Evolutionary conservation across 129 eudicot species (phyloP).

Genomic region (Flaveria sonorensis): DNA sequence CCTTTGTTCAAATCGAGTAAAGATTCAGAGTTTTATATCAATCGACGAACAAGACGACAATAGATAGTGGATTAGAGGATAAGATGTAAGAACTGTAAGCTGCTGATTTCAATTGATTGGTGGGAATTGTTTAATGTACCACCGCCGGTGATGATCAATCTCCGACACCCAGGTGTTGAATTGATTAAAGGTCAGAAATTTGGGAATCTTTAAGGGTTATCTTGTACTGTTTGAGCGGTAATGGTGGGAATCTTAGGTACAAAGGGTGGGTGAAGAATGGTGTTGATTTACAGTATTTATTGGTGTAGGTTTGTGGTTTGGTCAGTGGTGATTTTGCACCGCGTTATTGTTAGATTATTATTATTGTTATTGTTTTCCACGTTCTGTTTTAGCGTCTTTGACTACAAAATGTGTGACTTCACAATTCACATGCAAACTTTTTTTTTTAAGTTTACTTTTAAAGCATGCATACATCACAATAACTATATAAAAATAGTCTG

Average conservation of each 20-base stretch:
- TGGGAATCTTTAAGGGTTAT: background rate
- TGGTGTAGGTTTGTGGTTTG: constrained; percentile 5
- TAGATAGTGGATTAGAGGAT: constrained; percentile 27
- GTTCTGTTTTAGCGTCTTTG: background rate
- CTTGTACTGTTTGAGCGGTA: no score
- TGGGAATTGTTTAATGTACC: background rate
- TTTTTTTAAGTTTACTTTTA: background rate
- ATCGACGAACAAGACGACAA: constrained; percentile 26
- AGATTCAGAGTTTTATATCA: constrained; percentile 15
- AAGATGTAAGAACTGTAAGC: constrained; percentile 34
- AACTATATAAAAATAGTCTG: no score
- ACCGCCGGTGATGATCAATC: constrained; percentile 7
- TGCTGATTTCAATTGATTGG: background rate
- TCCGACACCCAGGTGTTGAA: background rate
- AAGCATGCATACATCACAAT: background rate
- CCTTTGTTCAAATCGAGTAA: constrained; percentile 47
- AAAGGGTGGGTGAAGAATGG: background rate
- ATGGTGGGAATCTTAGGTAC: constrained; percentile 2
- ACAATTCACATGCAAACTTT: background rate
- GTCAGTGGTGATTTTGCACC: constrained; percentile 1
- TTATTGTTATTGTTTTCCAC: background rate
- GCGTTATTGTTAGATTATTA: background rate
- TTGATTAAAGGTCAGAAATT: constrained; percentile 5
- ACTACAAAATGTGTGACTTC: background rate
- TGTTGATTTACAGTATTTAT: constrained; percentile 2